Evolutionary conservation across 208 protist species (phyloP).

Genomic region (Angomonas deanei): DNA sequence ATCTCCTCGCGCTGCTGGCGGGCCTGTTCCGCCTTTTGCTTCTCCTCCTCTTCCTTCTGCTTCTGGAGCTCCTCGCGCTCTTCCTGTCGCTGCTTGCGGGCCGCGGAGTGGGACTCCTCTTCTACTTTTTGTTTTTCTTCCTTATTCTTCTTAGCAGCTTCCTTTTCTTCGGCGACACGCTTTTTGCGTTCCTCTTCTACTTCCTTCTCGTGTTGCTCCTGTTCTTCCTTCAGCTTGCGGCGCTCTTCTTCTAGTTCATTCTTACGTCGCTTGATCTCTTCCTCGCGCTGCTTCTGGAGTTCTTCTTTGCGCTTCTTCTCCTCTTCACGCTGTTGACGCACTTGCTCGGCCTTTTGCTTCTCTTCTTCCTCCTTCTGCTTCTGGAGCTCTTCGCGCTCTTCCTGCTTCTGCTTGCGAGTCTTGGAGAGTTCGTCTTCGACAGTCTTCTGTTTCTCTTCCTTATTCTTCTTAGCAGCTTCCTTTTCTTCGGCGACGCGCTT

Average conservation of each 20-base stretch:
- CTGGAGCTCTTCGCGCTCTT: slow-evolving; percentile 11
- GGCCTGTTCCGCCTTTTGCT: slow-evolving; percentile 16
- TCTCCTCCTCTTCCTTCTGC: slow-evolving; percentile 18
- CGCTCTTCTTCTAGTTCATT: slow-evolving; percentile 15
- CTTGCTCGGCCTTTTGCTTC: slow-evolving; percentile 19
- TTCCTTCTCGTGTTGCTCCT: slow-evolving; percentile 29
- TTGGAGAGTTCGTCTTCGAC: slow-evolving; percentile 9
- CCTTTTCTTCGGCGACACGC: slow-evolving; percentile 10
- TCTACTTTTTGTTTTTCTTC: slow-evolving; percentile 15
- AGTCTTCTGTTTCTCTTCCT: slow-evolving; percentile 18
- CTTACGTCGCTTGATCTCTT: slow-evolving; percentile 29
- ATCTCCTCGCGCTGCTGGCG: too few relatives aligned
- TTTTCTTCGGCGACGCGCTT: slow-evolving; percentile 12
- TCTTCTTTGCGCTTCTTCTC: too few relatives aligned
- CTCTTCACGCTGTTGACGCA: too few relatives aligned
- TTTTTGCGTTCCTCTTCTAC: slow-evolving; percentile 18
- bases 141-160: slow-evolving; percentile 29
- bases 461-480: slow-evolving; percentile 26
- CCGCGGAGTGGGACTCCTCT: slow-evolving; percentile 9
- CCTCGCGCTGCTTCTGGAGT: slow-evolving; percentile 22
- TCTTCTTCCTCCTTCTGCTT: slow-evolving; percentile 17
- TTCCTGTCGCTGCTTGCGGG: slow-evolving; percentile 10
- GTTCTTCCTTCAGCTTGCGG: slow-evolving; percentile 24
- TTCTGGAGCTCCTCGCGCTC: slow-evolving; percentile 12
- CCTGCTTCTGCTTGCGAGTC: slow-evolving; percentile 9